Evolutionary conservation across 805 yeast genomes (phyloP), one percentile per base, ranked within the genome.

Genomic region (Candida morakotiae): DNA sequence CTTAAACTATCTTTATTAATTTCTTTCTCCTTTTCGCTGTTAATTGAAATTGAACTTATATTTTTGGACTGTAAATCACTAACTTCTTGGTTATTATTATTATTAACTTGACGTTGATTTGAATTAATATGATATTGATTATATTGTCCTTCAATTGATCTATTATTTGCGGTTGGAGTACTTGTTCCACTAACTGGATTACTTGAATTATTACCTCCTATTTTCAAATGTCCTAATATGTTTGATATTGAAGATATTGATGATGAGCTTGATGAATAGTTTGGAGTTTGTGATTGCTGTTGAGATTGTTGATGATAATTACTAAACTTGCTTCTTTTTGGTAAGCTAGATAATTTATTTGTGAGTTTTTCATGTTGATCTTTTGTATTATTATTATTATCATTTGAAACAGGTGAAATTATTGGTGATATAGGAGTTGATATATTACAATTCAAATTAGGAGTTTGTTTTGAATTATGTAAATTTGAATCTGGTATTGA

Each of bases 201-300:
- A 9, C 6, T 9, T 18, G 31, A 16, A 8, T 14, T 4, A 8
- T 16, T 7, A 7, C 20, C 6, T 3, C 25, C 17, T 3, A 16
- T 19, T 20, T 36, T 36, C 34, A 36, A 30, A 30, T 37, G 40
- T 4, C 40, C 40, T n/a, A 37, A 20, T 17, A 37, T 31, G 9
- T 26, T 31, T 9, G 40, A 37, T 4, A 37, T 22, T 14, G 37
- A 13, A 4, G 32, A 34, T 34, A 20, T 14, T 31, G 35, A 32
- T 10, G 33, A 18, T 3, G n/a, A n/a, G 2, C 25, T 11, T 21
- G 31, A 24, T 17, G 40, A 22, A 10, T 25, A 15, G n/a, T 14
- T 14, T n/a, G 23, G 18, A 11, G 16, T 21, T 4, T 4, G 27
- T 18, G 19, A 20, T 27, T 11, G 20, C 7, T 34, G 19, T 9